Evolutionary conservation across 1,284 basidiomycete species (phyloP).

Genomic region (Fomitopsis pinicola): DNA sequence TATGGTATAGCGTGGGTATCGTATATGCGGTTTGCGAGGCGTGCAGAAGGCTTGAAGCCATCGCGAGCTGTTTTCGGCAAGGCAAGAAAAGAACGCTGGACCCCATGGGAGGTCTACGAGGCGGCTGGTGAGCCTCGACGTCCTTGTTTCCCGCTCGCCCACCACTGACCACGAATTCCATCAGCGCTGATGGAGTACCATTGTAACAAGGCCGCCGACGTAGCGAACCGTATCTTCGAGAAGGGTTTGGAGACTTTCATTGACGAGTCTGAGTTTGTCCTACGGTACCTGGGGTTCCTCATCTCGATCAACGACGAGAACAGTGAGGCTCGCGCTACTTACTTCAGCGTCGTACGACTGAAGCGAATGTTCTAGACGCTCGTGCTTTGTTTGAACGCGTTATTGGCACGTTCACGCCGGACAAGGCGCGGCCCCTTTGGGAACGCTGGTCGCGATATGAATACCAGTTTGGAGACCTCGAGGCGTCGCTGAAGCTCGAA

Average conservation of each 20-base stretch:
- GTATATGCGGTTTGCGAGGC: slow-evolving; percentile 89
- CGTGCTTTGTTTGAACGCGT: slow-evolving; percentile 93
- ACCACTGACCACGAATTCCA: background rate
- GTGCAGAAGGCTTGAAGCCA: slow-evolving; percentile 82
- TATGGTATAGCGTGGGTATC: slow-evolving; percentile 74
- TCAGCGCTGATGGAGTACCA: slow-evolving; percentile 96
- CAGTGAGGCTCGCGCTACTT: slow-evolving; percentile 51
- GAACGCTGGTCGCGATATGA: slow-evolving; percentile 95
- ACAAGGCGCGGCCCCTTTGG: slow-evolving; percentile 86
- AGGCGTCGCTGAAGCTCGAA: slow-evolving; percentile 86
- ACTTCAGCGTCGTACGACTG: background rate
- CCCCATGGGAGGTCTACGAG: slow-evolving; percentile 93
- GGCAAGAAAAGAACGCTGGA: slow-evolving; percentile 82
- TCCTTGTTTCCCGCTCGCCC: background rate
- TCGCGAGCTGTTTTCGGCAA: slow-evolving; percentile 80
- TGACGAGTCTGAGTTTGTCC: slow-evolving; percentile 82
- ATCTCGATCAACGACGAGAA: slow-evolving; percentile 95
- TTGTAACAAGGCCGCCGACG: slow-evolving; percentile 79
- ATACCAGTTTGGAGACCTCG: slow-evolving; percentile 92
- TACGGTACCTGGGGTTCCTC: slow-evolving; percentile 89
- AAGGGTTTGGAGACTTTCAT: slow-evolving; percentile 87
- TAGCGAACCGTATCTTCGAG: slow-evolving; percentile 93
- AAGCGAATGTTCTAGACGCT: slow-evolving; percentile 59
- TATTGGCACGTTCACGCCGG: slow-evolving; percentile 74
- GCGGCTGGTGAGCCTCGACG: slow-evolving; percentile 64